Base-by-base conservation (phyloP, 345 rosid species). In the Eucalyptus sp. region DNA sequence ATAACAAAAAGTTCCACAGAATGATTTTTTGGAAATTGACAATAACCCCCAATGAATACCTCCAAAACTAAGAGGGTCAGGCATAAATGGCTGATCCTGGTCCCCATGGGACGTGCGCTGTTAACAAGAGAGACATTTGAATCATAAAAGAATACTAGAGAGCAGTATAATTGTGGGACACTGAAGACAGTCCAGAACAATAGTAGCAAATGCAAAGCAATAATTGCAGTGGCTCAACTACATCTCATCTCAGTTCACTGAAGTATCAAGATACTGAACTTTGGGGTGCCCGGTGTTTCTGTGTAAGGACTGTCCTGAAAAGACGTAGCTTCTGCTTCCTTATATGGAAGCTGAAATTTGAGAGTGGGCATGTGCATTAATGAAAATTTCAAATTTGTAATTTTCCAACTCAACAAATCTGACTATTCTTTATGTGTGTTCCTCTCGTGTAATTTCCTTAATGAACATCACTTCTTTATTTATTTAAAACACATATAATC, bases 241-340 rank as follows among this genome's bases (percentile, higher is more conserved):
- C 41, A 64, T n/a, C 80, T 86, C 50, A 81, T 60, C 13, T 17
- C 29, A 43, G 88, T 49, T 88, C 48, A 43, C 79, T 29, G 31
- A 89, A 50, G 88, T 86, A 85, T 37, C 41, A 7, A 86, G 76
- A 86, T 51, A 90, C 91, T 66, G 66, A 97, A 98, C 94, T 97
- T 96, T 33, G 98, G 96, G 84, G 97, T 94, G 91, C 94, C 98
- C 58, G 95, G 97, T 95, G 94, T 94, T 89, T 94, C 97, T 24
- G 93, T 87, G 90, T 91, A 96, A 88, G 96, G 91, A 87, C 95
- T 92, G 79, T 96, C 99, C 84, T 95, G 95, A 87, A 94, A 94
- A 87, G 97, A 94, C 29, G 98, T 95, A 90, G 98, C 97, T 92
- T 98, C 99, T 71, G 97, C 96, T 93, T 98, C 99, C 92, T 97